phyloP scores from a whole-genome alignment of 1,284 basidiomycete genomes.

The Salmacisia buchloeana region DNA sequence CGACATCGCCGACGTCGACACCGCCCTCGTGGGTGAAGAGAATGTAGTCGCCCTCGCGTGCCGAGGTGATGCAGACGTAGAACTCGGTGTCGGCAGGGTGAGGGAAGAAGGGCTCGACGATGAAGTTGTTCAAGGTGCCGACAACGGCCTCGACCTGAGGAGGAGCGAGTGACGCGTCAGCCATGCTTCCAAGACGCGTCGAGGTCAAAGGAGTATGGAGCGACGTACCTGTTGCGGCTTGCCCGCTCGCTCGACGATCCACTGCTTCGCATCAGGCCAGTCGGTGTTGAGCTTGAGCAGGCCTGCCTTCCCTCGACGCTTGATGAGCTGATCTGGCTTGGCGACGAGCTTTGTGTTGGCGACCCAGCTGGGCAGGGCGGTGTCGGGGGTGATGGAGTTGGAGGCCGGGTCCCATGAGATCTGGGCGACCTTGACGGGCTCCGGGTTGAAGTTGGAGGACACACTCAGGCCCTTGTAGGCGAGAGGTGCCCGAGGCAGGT shows the following conservation, averaged over 20 bases:
- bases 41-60: constrained; percentile 88
- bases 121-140: constrained; percentile 93
- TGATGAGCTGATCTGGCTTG: constrained; percentile 86
- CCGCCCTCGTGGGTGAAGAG: constrained; percentile 99
- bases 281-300: constrained; percentile 84
- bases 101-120: constrained; percentile 95
- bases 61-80: constrained; percentile 97
- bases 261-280: constrained; percentile 66
- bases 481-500: constrained; percentile 46
- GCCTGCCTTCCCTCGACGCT: constrained; percentile 96
- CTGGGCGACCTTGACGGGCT: constrained; percentile 46
- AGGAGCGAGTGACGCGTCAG: neutral
- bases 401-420: constrained; percentile 78
- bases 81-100: constrained; percentile 91
- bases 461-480: constrained; percentile 37
- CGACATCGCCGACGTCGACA: constrained; percentile 97
- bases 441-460: constrained; percentile 43
- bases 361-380: constrained; percentile 75
- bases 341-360: constrained; percentile 48
- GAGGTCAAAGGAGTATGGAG: neutral
- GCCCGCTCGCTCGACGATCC: constrained; percentile 84
- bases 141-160: constrained; percentile 83
- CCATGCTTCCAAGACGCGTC: neutral
- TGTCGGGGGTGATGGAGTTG: constrained; percentile 72
- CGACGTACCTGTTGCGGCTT: constrained; percentile 75